These are phyloP conservation scores for Ceratocystis papillata DNA, from an alignment of 2,329 filamentous ascomycete genomes.

Conservation along the genomic window DNA sequence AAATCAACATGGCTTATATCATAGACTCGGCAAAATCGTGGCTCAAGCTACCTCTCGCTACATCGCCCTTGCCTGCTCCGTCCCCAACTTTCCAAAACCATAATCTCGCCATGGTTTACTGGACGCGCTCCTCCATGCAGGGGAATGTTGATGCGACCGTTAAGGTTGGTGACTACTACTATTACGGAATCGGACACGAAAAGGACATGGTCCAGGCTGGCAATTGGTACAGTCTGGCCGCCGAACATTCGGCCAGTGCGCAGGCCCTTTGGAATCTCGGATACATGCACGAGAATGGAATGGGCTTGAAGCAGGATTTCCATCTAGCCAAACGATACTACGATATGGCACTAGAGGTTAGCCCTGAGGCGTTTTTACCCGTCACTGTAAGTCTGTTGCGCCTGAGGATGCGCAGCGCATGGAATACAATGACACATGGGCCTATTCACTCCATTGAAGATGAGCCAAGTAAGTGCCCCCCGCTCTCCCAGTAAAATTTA, in stretches of 20 bases:
- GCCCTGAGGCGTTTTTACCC: conserved; percentile 84
- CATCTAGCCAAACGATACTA: conserved; percentile 96
- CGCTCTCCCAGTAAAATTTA: not conserved
- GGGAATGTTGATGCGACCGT: conserved; percentile 86
- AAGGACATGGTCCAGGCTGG: conserved; percentile 74
- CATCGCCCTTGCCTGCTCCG: conserved; percentile 19
- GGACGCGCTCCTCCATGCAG: conserved; percentile 89
- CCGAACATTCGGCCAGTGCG: conserved; percentile 81
- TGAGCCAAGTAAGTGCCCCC: conserved; percentile 56
- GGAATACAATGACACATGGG: conserved; percentile 89
- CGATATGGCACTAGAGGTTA: conserved; percentile 82
- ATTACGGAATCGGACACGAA: conserved; percentile 64
- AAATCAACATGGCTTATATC: conserved; percentile 81
- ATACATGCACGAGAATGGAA: conserved; percentile 98
- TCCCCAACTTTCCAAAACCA: conserved; percentile 40
- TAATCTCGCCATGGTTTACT: conserved; percentile 71
- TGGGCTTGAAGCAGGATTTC: conserved; percentile 88
- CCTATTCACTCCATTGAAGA: conserved; percentile 84
- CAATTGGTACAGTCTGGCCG: conserved; percentile 82
- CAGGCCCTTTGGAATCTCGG: conserved; percentile 95
- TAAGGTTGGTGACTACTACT: conserved; percentile 98
- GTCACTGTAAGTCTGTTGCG: conserved; percentile 83
- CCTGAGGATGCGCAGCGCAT: conserved; percentile 72
- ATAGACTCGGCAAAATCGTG: conserved; percentile 62
- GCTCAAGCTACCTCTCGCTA: conserved; percentile 41